phyloP scores from a whole-genome alignment of 139 green algal species.

The Haematococcus lacustris region DNA sequence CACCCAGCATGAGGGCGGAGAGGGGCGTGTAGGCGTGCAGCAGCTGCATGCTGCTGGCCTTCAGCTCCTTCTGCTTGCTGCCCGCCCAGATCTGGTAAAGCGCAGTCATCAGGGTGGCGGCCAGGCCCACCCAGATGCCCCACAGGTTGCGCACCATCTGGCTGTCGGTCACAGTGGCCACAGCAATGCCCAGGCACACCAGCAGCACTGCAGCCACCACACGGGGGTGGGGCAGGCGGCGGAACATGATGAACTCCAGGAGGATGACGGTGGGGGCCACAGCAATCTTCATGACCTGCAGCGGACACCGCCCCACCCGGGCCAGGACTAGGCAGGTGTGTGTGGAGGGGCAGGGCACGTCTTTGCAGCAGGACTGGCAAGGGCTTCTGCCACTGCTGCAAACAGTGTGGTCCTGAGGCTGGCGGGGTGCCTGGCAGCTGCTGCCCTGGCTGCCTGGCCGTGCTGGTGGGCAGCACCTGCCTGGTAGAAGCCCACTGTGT shows the following conservation, averaged over 20 bases:
- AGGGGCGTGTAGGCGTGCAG: slow-evolving; percentile 76
- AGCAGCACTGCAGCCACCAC: slow-evolving; percentile 56
- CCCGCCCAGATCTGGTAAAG: slow-evolving; percentile 84
- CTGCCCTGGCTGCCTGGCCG: no score
- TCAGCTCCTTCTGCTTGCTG: slow-evolving; percentile 78
- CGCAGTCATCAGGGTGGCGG: slow-evolving; percentile 63
- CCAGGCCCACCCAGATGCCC: slow-evolving; percentile 58
- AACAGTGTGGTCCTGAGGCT: no score
- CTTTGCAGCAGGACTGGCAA: no score
- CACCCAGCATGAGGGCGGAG: slow-evolving; percentile 37
- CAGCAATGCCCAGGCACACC: slow-evolving; percentile 68
- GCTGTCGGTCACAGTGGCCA: slow-evolving; percentile 72
- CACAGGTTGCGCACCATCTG: slow-evolving; percentile 25
- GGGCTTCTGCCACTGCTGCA: no score
- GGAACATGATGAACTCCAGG: slow-evolving; percentile 62
- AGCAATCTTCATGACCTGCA: slow-evolving; percentile 75
- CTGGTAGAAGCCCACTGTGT: slow-evolving; percentile 89
- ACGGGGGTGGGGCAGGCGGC: slow-evolving; percentile 25
- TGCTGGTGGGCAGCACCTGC: no score
- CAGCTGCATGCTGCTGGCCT: slow-evolving; percentile 67
- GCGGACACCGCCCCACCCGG: no score
- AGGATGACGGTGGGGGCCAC: slow-evolving; percentile 77
- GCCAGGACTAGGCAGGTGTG: no score
- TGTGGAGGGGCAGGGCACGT: no score
- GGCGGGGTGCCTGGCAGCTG: no score